phyloP scores from a whole-genome alignment of 2,329 filamentous ascomycete genomes.

The Sporothrix humicola region DNA sequence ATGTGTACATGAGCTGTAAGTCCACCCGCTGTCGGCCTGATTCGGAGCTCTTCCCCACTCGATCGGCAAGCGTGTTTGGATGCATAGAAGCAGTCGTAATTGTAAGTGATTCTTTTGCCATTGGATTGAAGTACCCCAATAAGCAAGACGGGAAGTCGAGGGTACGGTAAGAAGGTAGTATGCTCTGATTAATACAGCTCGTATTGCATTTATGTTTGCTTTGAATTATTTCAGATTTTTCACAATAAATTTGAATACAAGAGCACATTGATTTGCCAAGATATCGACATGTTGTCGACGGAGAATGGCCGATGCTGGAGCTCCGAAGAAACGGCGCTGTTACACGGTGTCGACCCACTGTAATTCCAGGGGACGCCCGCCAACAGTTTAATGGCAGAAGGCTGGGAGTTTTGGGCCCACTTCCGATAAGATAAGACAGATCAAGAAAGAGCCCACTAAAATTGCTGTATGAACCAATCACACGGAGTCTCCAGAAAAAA shows the following conservation, averaged over 20 bases:
- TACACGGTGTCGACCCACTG: constrained; percentile 8
- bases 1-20: no score
- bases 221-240: neutral
- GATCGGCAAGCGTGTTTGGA: neutral
- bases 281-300: no score
- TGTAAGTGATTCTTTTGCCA: neutral
- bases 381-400: neutral
- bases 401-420: neutral
- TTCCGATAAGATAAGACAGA: constrained; percentile 21
- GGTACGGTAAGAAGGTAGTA: no score
- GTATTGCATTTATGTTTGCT: neutral
- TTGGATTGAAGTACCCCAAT: neutral
- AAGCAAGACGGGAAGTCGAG: neutral
- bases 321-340: neutral
- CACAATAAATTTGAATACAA: neutral
- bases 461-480: neutral
- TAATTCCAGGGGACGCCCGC: constrained; percentile 9
- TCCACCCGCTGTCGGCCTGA: neutral
- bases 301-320: neutral
- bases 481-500: neutral
- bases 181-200: no score
- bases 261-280: no score
- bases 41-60: neutral
- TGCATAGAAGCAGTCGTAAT: neutral
- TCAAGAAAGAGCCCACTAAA: neutral